phyloP scores from a whole-genome alignment of 2,329 filamentous ascomycete species.

The Alternaria novae-zelandiae region DNA sequence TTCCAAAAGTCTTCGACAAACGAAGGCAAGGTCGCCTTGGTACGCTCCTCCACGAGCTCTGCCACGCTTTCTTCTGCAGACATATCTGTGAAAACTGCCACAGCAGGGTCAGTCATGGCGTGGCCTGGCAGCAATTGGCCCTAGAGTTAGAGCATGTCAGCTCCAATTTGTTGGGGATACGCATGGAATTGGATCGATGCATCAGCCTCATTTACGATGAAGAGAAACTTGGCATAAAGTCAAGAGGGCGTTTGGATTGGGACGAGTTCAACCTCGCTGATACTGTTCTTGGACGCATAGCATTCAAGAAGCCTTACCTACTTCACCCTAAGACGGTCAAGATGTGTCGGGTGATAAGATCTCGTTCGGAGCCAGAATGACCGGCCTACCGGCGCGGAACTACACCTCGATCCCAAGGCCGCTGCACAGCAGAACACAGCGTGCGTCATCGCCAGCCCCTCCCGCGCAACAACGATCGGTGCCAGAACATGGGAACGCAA shows the following conservation, averaged over 20 bases:
- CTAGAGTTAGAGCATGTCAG: not conserved
- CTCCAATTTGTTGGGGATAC: not conserved
- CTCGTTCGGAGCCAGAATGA: not conserved
- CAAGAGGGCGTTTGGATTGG: not conserved
- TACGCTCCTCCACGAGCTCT: not conserved
- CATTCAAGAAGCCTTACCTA: not conserved
- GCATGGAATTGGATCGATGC: not conserved
- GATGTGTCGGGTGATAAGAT: not conserved
- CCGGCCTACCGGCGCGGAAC: not conserved
- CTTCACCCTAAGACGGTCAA: not conserved
- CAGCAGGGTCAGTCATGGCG: not conserved
- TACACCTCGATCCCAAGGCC: not conserved
- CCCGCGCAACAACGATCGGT: not conserved
- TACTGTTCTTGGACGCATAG: not conserved
- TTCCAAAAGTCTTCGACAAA: not conserved
- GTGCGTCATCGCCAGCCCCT: not conserved
- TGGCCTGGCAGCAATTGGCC: not conserved
- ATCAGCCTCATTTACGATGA: not conserved
- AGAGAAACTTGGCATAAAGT: not conserved
- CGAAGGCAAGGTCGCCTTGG: not conserved
- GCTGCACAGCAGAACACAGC: not conserved
- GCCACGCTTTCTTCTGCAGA: not conserved
- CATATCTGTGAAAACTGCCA: not conserved
- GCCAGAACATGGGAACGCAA: not conserved
- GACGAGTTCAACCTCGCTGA: not conserved